Evolutionary conservation across 768 basidiomycete genomes (phyloP).

Genomic region (Mycena filopes): DNA sequence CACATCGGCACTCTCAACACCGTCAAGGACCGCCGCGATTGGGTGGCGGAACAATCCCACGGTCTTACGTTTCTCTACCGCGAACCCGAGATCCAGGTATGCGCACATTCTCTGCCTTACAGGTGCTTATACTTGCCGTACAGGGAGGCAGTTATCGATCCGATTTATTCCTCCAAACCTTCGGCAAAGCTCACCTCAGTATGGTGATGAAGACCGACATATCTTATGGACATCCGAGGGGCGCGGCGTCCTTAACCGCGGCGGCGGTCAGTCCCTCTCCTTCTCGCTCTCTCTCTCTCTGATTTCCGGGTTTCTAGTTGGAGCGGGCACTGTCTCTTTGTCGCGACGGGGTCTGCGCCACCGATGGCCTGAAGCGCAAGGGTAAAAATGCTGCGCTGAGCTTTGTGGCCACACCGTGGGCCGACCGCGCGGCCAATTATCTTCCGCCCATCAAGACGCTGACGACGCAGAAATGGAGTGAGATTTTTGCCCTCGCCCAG

Average conservation of each 20-base stretch:
- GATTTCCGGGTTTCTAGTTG: not conserved
- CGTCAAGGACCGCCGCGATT: not conserved
- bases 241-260: constrained; percentile 2
- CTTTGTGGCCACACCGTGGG: constrained; percentile 12
- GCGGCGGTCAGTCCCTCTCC: not conserved
- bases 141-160: constrained; percentile 14
- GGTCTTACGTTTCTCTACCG: constrained; percentile 5
- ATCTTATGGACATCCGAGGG: constrained; percentile 9
- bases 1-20: not conserved
- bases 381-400: not conserved
- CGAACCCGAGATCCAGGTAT: not conserved
- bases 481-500: not conserved
- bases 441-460: not conserved
- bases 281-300: not conserved
- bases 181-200: not conserved
- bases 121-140: not conserved
- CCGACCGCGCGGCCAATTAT: not conserved
- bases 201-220: not conserved
- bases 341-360: not conserved
- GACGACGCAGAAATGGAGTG: not conserved
- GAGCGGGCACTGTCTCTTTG: constrained; percentile 14
- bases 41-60: not conserved
- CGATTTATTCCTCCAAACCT: not conserved
- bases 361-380: not conserved
- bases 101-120: not conserved